phyloP scores from a whole-genome alignment of 2,329 filamentous ascomycete genomes.

The Colletotrichum sp. region DNA sequence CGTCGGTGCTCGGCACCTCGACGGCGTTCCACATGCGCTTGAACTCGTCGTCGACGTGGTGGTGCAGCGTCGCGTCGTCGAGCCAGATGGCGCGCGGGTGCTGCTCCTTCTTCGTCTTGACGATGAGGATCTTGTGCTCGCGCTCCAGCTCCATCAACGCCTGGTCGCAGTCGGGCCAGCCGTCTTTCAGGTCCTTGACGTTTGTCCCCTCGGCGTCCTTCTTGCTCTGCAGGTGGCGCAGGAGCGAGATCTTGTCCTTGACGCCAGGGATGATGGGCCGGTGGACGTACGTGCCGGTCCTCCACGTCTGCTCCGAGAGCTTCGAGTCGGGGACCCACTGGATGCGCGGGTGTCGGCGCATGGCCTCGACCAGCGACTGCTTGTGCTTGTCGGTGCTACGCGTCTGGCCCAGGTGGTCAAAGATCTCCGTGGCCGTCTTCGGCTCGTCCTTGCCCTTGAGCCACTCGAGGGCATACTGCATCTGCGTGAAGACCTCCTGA shows the following conservation, averaged over 20 bases:
- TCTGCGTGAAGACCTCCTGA: constrained; percentile 82
- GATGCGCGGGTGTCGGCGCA: constrained; percentile 68
- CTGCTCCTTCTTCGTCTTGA: constrained; percentile 91
- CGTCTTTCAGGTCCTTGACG: constrained; percentile 93
- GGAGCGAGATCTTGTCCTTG: constrained; percentile 75
- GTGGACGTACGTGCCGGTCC: constrained; percentile 79
- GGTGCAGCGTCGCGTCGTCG: constrained; percentile 79
- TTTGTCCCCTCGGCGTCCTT: constrained; percentile 79
- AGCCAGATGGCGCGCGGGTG: constrained; percentile 86
- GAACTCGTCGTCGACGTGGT: constrained; percentile 83
- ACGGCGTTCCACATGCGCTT: constrained; percentile 82
- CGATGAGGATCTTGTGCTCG: constrained; percentile 81
- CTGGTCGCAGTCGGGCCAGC: constrained; percentile 86
- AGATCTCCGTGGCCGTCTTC: constrained; percentile 76
- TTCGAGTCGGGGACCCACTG: constrained; percentile 60
- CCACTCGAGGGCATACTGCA: constrained; percentile 85
- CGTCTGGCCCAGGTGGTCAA: constrained; percentile 79
- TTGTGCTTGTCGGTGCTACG: constrained; percentile 66
- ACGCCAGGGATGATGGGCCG: constrained; percentile 82
- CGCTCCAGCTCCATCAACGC: constrained; percentile 79
- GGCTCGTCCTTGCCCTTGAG: constrained; percentile 73
- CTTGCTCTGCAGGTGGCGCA: constrained; percentile 81
- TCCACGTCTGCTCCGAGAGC: constrained; percentile 70
- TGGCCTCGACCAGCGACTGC: constrained; percentile 68
- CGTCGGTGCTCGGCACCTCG: constrained; percentile 75